A percentile compares a stretch with the other conserved stretches of the same genome.
These are phyloP conservation scores for Phytomonas francai DNA, from an alignment of 208 protist genomes.

Conservation along the genomic window DNA sequence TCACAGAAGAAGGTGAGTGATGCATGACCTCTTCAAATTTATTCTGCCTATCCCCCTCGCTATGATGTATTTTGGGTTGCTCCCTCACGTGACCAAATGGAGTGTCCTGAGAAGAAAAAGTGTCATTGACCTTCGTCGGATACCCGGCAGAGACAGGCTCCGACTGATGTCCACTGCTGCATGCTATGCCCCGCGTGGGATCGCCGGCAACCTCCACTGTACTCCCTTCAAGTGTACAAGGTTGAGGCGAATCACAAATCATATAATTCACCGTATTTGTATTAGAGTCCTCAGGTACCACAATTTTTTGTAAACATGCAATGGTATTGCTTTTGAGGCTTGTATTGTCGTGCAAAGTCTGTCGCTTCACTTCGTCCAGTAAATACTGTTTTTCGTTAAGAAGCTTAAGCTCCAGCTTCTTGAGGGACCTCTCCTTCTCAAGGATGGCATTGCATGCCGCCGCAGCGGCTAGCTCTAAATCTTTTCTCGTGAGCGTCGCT, in stretches of 20 bases:
- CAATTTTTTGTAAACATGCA: conserved; percentile 31
- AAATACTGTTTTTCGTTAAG: conserved; percentile 48
- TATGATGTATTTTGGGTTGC: neutral
- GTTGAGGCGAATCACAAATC: neutral
- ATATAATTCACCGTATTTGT: neutral
- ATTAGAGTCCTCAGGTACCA: conserved; percentile 20
- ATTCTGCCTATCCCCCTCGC: neutral
- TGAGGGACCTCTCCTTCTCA: conserved; percentile 35
- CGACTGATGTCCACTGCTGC: neutral
- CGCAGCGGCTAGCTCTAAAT: conserved; percentile 29
- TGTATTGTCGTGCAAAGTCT: conserved; percentile 20
- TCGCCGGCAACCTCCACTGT: neutral
- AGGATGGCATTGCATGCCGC: conserved; percentile 42
- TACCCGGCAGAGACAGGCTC: neutral
- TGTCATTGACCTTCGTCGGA: neutral
- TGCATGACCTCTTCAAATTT: neutral
- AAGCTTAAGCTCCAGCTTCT: conserved; percentile 37
- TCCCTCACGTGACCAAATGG: neutral
- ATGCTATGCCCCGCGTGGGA: neutral
- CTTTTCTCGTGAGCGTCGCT: conserved; percentile 10
- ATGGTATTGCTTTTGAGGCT: conserved; percentile 32
- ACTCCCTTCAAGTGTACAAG: neutral
- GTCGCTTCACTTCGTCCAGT: conserved; percentile 32
- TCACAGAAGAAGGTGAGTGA: neutral
- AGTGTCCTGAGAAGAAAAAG: neutral